Evolutionary conservation across 495 filamentous ascomycete genomes (phyloP).

Genomic region (Penicillium paradoxum): DNA sequence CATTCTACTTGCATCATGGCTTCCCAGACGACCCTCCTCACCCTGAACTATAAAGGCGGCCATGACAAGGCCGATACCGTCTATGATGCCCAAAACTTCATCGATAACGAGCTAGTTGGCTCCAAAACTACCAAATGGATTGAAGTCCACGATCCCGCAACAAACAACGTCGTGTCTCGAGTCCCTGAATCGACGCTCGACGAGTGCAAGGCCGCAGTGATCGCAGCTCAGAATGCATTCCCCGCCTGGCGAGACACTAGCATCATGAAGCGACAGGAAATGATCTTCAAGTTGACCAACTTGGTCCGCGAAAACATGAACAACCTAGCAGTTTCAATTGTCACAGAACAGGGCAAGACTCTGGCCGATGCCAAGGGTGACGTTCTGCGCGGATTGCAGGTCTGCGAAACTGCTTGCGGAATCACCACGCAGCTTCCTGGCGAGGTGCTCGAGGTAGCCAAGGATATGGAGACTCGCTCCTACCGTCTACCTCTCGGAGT

Average conservation of each 20-base stretch:
- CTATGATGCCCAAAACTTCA: conserved; percentile 54
- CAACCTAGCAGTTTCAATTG: conserved; percentile 87
- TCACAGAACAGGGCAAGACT: conserved; percentile 96
- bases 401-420: conserved; percentile 91
- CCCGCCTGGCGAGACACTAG: conserved; percentile 81
- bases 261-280: conserved; percentile 80
- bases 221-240: conserved; percentile 84
- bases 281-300: conserved; percentile 92
- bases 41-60: background rate
- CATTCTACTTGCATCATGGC: background rate
- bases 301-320: conserved; percentile 95
- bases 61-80: background rate
- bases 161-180: conserved; percentile 93
- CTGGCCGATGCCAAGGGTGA: conserved; percentile 93
- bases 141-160: conserved; percentile 90
- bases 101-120: conserved; percentile 83
- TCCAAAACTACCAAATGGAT: conserved; percentile 79
- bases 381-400: conserved; percentile 90
- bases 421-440: conserved; percentile 92
- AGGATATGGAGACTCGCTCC: conserved; percentile 96
- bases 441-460: conserved; percentile 91
- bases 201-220: conserved; percentile 82
- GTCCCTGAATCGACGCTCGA: conserved; percentile 90
- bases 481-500: conserved; percentile 92
- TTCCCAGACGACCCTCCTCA: background rate